Base-by-base conservation (phyloP, 306 rosid genomes). In the Pachyrhizus erosus region DNA sequence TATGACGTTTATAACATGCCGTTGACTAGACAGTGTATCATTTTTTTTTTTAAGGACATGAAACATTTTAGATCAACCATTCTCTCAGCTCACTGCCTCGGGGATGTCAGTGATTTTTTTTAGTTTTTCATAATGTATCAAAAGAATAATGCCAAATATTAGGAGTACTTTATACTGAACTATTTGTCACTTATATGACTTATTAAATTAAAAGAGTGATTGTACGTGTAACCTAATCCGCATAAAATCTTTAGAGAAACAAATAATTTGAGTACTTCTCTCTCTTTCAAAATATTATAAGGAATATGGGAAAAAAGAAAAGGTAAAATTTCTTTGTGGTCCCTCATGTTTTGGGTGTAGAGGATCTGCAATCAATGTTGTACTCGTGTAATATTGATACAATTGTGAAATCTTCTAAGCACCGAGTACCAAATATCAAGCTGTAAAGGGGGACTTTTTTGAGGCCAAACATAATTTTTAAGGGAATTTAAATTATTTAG, bases 61-160 rank as follows among this genome's bases (percentile, higher is more conserved):
- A 18, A n/a, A n/a, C n/a, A n/a, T 55, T 21, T 55, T 1, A 27
- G 26, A 61, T 11, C 31, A 57, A 23, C 64, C 64, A 21, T 60
- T 2, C 27, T 61, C 66, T 12, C 37, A 27, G 9, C 37, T 27
- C 68, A 9, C 40, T 11, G 62, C 6, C 29, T 3, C 64, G 24
- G n/a, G 66, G 34, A 23, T 58, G 66, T 61, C 40, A 61, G 68
- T 61, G 20, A 61, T 21, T 60, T 62, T 57, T n/a, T n/a, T n/a
- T n/a, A n/a, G n/a, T n/a, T 55, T 52, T 52, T 52, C 9, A n/a
- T n/a, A n/a, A 1, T 55, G 34, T 31, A 14, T 27, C 40, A 26
- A 60, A 12, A 60, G 37, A 60, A 60, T 60, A 61, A 26, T 61
- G 20, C 7, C 39, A 62, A 37, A 37, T 21, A 20, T 23, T 51